Conservation (phyloP, 2,329 filamentous ascomycete genomes). For the Calonectria pauciramosa region DNA sequence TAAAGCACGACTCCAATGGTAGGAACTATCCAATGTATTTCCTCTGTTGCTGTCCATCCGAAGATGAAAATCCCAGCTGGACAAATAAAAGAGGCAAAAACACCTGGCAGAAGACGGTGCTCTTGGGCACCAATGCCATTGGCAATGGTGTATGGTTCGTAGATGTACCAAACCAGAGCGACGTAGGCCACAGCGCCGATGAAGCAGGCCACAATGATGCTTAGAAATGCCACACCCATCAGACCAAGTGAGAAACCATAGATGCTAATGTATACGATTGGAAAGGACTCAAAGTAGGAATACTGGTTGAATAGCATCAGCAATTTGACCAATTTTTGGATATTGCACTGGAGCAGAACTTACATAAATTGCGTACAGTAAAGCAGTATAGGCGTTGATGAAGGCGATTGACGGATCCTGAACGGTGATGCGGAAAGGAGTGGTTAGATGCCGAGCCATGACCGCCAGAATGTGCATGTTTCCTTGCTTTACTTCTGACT, state of each 20-base stretch:
- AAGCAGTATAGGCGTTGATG: background rate
- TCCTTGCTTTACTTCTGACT: background rate
- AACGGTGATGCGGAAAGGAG: background rate
- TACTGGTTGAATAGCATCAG: background rate
- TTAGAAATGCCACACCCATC: background rate
- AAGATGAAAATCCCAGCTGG: background rate
- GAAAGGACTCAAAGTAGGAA: background rate
- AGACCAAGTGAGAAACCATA: background rate
- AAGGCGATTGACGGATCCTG: background rate
- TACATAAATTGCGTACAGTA: background rate
- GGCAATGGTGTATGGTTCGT: background rate
- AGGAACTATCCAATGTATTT: background rate
- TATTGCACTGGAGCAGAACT: background rate
- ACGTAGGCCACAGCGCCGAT: background rate
- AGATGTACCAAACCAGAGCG: background rate
- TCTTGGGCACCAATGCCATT: background rate
- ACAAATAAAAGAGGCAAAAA: background rate
- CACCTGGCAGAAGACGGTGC: background rate
- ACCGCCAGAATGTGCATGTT: background rate
- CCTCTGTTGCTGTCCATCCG: background rate
- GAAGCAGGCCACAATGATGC: background rate
- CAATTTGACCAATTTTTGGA: background rate
- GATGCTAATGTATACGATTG: background rate
- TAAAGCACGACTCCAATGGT: background rate
- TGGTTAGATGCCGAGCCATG: background rate